These are phyloP conservation scores for Calocybe indica DNA, from an alignment of 768 basidiomycete species.

Conservation along the genomic window DNA sequence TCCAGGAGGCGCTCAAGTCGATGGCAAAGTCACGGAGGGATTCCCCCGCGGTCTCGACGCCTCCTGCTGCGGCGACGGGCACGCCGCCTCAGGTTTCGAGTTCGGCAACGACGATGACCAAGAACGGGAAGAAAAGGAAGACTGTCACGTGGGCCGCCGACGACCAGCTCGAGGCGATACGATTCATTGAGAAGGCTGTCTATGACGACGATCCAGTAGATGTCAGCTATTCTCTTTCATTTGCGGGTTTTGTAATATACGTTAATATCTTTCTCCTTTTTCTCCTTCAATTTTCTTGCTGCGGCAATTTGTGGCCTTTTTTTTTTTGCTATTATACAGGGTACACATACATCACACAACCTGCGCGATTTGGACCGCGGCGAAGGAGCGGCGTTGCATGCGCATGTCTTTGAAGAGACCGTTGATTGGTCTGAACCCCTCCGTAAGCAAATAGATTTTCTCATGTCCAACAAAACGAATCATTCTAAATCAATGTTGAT, in stretches of 20 bases:
- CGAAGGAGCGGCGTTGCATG: slow-evolving; percentile 82
- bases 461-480: slow-evolving; percentile 11
- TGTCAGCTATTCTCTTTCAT: slow-evolving; percentile 58
- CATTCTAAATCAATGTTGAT: slow-evolving; percentile 11
- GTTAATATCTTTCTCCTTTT: slow-evolving; percentile 40
- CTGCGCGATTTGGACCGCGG: slow-evolving; percentile 83
- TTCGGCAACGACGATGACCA: slow-evolving; percentile 12
- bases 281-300: slow-evolving; percentile 17
- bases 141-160: slow-evolving; percentile 76
- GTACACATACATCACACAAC: slow-evolving; percentile 62
- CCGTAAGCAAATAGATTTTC: slow-evolving; percentile 47
- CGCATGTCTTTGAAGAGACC: slow-evolving; percentile 78
- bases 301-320: slow-evolving; percentile 16
- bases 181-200: slow-evolving; percentile 77
- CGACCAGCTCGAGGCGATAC: slow-evolving; percentile 65
- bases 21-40: slow-evolving; percentile 60
- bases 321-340: slow-evolving; percentile 43
- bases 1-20: slow-evolving; percentile 75
- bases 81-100: slow-evolving; percentile 26
- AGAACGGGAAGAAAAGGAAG: slow-evolving; percentile 64
- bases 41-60: slow-evolving; percentile 57
- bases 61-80: slow-evolving; percentile 35
- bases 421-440: slow-evolving; percentile 82
- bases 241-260: slow-evolving; percentile 36
- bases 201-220: slow-evolving; percentile 87